Evolutionary conservation across 768 basidiomycete genomes (phyloP).

Genomic region (Hygrophoropsis aurantiaca): DNA sequence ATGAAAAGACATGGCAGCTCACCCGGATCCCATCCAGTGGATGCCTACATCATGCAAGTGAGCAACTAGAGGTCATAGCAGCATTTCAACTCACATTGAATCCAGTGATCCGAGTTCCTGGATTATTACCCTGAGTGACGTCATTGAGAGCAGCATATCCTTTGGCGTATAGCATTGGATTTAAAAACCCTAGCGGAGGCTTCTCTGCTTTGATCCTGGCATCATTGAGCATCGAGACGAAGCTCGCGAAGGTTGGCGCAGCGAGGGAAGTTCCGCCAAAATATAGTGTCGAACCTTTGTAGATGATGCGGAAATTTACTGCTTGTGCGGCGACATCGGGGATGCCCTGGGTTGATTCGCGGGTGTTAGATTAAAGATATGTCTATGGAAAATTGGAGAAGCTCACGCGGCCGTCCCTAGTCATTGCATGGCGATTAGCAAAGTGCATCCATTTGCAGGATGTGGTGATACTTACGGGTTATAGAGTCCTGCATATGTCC

Average conservation of each 20-base stretch:
- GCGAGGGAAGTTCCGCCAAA: slow-evolving; percentile 68
- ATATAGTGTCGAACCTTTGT: slow-evolving; percentile 33
- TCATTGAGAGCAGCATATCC: slow-evolving; percentile 47
- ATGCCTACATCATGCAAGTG: slow-evolving; percentile 31
- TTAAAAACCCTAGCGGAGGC: slow-evolving; percentile 62
- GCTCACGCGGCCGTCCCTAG: slow-evolving; percentile 56
- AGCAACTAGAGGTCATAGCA: too few species aligned
- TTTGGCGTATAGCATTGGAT: slow-evolving; percentile 54
- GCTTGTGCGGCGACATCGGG: slow-evolving; percentile 71
- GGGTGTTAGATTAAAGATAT: slow-evolving; percentile 6
- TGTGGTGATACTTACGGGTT: slow-evolving; percentile 43
- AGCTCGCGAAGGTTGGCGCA: slow-evolving; percentile 61
- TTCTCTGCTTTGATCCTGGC: slow-evolving; percentile 45
- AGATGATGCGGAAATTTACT: slow-evolving; percentile 46
- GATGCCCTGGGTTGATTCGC: slow-evolving; percentile 38
- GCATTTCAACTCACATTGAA: slow-evolving; percentile 51
- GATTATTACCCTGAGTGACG: slow-evolving; percentile 55
- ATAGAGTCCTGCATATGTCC: slow-evolving; percentile 57
- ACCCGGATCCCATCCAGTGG: slow-evolving; percentile 64
- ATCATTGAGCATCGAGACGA: slow-evolving; percentile 68
- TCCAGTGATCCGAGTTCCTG: slow-evolving; percentile 61
- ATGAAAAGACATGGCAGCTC: slow-evolving; percentile 16
- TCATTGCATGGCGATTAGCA: background rate
- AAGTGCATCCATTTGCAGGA: background rate
- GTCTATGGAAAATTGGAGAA: background rate